phyloP scores from a whole-genome alignment of 495 filamentous ascomycete species.

The Neurospora sp. region DNA sequence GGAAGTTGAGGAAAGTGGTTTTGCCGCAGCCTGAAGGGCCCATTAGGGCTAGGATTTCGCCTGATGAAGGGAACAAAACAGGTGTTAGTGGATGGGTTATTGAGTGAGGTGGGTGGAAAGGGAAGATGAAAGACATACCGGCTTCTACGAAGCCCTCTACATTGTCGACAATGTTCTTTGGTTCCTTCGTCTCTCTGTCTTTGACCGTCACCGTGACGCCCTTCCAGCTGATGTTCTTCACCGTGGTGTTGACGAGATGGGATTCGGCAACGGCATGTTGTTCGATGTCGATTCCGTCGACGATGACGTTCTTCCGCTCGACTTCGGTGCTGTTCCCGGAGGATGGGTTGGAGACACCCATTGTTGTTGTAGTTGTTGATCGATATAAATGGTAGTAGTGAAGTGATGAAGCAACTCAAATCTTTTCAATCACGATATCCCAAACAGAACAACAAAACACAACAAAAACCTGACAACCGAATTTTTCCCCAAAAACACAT shows the following conservation, averaged over 20 bases:
- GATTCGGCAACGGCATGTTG: conserved; percentile 15
- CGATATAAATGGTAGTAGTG: neutral
- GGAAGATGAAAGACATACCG: conserved; percentile 13
- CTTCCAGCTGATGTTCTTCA: conserved; percentile 46
- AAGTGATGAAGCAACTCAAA: neutral
- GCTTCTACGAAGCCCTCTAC: conserved; percentile 43
- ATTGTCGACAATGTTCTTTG: conserved; percentile 43
- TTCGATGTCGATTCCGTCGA: conserved; percentile 14
- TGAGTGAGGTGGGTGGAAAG: neutral
- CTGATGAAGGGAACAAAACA: conserved; percentile 20
- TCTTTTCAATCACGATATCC: neutral
- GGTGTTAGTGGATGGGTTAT: neutral
- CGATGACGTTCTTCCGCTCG: conserved; percentile 1
- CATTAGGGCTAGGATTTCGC: conserved; percentile 67
- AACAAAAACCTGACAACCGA: neutral
- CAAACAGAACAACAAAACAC: neutral
- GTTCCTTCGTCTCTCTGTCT: conserved; percentile 52
- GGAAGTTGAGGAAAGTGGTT: conserved; percentile 64
- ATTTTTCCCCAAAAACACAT: neutral
- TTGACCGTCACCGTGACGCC: conserved; percentile 56
- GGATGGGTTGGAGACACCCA: neutral
- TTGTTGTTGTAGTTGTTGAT: neutral
- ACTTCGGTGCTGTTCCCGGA: conserved; percentile 8
- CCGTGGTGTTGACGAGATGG: conserved; percentile 26
- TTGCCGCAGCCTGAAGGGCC: conserved; percentile 69